Base-by-base conservation (phyloP, 2,329 filamentous ascomycete genomes). In the Zasmidium citrigriseum region DNA sequence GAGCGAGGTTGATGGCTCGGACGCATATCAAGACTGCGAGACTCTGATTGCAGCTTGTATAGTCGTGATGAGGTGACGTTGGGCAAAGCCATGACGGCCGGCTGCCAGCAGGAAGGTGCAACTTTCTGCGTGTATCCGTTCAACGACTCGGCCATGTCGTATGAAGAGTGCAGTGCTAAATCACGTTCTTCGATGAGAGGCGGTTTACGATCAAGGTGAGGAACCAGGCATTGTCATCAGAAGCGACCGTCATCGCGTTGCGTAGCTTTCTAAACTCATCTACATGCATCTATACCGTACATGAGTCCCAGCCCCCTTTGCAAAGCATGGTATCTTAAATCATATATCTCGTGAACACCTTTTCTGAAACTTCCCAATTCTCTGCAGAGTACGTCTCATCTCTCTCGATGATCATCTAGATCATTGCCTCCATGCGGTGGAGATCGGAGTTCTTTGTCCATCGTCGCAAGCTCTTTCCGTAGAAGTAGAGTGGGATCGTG, bases 401-500 rank as follows among this genome's bases (percentile, higher is more conserved):
- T 14, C 27, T 29, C 27, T 41, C 34, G 14, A 7, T 34, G 27
- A 34, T 14, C 27, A n/a, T 48, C 25, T 58, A 70, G 50, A 71
- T 72, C 54, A 72, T 64, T 14, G 70, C 64, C 60, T 74, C 72
- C 72, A 74, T 73, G 21, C 72, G 68, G 62, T 75, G 72, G 7
- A 75, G 61, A 25, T 68, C 63, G 23, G 70, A 72, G 23, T 74
- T 65, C 61, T 67, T 73, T 1, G 75, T 77, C 71, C 73, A 76
- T 21, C 58, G 68, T 52, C 76, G 68, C 47, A 78, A 64, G 47
- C 53, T 74, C 71, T 78, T 79, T 0, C 77, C 76, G n/a, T 72
- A 64, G 62, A 73, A 76, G 57, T 77, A 78, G 25, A 79, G 58
- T 27, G 76, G 77, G 4, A 78, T 64, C 1, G 73, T 74, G 49